These are phyloP conservation scores for Lonicera japonica DNA, from an alignment of 129 eudicot genomes.

Conservation along the genomic window DNA sequence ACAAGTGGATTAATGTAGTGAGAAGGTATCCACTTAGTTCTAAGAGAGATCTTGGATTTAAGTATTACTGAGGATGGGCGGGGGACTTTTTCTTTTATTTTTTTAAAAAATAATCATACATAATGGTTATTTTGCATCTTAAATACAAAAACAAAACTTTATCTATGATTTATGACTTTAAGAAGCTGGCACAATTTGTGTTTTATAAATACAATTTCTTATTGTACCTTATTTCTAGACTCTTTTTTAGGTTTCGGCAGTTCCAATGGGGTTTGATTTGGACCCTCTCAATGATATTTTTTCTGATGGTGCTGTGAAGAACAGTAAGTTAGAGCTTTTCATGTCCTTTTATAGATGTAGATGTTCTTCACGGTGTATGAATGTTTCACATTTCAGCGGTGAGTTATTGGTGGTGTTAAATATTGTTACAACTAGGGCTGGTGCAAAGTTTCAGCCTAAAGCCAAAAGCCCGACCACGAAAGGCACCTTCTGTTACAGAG, in stretches of 20 bases:
- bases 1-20: too few relatives aligned
- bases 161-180: too few relatives aligned
- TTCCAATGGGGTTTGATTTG: conserved; percentile 15
- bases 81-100: too few relatives aligned
- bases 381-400: background rate
- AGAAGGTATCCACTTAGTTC: too few relatives aligned
- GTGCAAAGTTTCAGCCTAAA: conserved; percentile 64
- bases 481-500: conserved; percentile 17
- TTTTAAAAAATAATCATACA: too few relatives aligned
- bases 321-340: conserved; percentile 20
- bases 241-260: background rate
- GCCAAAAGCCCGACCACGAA: conserved; percentile 39
- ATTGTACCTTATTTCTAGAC: background rate
- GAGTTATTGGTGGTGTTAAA: background rate
- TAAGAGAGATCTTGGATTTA: too few relatives aligned
- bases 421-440: conserved; percentile 37
- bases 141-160: too few relatives aligned
- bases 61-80: too few relatives aligned
- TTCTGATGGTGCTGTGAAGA: conserved; percentile 15
- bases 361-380: background rate
- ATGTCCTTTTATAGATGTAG: too few relatives aligned
- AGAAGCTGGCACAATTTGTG: too few relatives aligned
- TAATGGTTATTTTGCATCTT: too few relatives aligned
- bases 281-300: conserved; percentile 41
- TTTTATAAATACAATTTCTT: too few relatives aligned